These are phyloP conservation scores for Phellopilus nigrolimitatus DNA, from an alignment of 1,284 basidiomycete species.

Conservation along the genomic window DNA sequence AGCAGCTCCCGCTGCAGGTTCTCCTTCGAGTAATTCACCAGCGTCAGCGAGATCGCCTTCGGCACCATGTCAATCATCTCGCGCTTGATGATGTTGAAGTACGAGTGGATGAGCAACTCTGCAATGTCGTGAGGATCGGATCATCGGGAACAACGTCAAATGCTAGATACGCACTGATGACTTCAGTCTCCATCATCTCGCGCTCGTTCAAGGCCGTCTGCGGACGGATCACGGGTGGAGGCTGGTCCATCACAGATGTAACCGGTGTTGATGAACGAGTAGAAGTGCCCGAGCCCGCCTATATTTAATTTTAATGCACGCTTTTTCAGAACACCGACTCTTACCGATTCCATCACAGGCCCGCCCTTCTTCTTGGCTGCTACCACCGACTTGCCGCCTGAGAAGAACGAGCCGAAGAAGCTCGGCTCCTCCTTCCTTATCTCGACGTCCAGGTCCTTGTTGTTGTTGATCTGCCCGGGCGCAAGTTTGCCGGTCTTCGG, in stretches of 20 bases:
- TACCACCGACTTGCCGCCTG: constrained; percentile 50
- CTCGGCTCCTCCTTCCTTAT: constrained; percentile 82
- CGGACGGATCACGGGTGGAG: constrained; percentile 88
- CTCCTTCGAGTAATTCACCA: constrained; percentile 92
- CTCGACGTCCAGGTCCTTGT: constrained; percentile 91
- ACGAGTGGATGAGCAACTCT: constrained; percentile 90
- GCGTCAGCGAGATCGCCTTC: constrained; percentile 91
- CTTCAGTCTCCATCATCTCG: constrained; percentile 98
- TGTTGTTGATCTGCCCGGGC: constrained; percentile 76
- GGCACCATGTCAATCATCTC: constrained; percentile 99
- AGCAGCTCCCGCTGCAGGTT: constrained; percentile 86
- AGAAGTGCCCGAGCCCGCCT: constrained; percentile 7
- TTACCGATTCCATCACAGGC: constrained; percentile 76
- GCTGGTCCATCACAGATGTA: constrained; percentile 34
- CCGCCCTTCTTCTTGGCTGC: constrained; percentile 65
- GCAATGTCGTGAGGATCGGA: constrained; percentile 8
- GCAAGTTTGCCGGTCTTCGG: constrained; percentile 64
- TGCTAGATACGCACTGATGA: constrained; percentile 79
- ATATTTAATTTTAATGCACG: constrained; percentile 6
- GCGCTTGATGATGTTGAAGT: constrained; percentile 97
- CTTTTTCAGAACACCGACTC: constrained; percentile 22
- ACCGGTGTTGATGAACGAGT: constrained; percentile 16
- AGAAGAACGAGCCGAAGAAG: constrained; percentile 97
- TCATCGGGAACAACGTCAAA: not conserved
- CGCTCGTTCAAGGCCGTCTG: constrained; percentile 91